Base-by-base conservation (phyloP, 129 eudicot genomes). In the Tagetes patula region DNA sequence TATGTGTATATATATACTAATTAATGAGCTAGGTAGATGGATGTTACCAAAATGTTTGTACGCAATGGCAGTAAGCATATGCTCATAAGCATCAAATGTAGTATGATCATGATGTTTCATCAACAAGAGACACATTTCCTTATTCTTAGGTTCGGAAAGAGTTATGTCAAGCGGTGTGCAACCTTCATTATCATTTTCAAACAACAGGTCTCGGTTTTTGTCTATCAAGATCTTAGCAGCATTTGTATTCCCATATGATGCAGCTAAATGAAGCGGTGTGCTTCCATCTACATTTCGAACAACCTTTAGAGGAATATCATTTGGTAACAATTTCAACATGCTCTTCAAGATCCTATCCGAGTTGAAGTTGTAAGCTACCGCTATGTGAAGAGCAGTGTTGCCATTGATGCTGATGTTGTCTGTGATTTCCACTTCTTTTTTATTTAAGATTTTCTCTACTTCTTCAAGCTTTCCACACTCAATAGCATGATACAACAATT, bases 321-420 rank as follows among this genome's bases (percentile, higher is more conserved):
- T 34, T 52, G 58, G 58, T 52, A 52, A 5, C 6, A 34, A 3
- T 8, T 32, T 4, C 42, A 60, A 4, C 65, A 60, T 33, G 40
- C 42, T 33, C 41, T 60, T 34, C 6, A 60, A 42, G 12, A 60
- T 10, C 8, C 2, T 0, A 34, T 59, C 65, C n/a, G 13, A 3
- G 2, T 8, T 60, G 65, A 20, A 14, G 27, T 20, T 20, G 27
- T 20, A 20, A 20, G 27, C 27, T 20, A 0, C 27, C 10, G 65
- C 65, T 33, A 60, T 60, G 42, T 60, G 65, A 42, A 60, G 65
- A 10, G 65, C 65, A 32, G 65, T 60, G 65, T 60, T 33, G 42
- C 65, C 65, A 20, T 60, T 60, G 42, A 60, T 60, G 41, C 41
- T 32, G 14, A 60, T 60, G 7, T 20, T 10, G 14, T 60, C 65